phyloP scores from a whole-genome alignment of 2,329 filamentous ascomycete genomes.

The Ceratocystiopsis minuta region DNA sequence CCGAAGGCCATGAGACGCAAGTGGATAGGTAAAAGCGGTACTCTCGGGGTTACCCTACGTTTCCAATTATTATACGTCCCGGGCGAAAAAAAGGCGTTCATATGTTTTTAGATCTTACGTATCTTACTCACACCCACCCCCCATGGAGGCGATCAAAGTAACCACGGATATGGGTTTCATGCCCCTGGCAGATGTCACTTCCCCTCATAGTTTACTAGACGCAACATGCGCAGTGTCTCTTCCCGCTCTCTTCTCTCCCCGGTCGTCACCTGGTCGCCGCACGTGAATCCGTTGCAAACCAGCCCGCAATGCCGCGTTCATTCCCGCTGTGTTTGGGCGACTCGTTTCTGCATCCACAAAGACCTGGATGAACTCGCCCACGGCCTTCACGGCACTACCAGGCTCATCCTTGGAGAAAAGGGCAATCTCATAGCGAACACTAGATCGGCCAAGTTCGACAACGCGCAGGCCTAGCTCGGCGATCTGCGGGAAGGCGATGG shows the following conservation, averaged over 20 bases:
- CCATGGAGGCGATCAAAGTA: no score
- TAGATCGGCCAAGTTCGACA: constrained; percentile 67
- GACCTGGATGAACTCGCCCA: constrained; percentile 74
- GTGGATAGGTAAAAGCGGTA: no score
- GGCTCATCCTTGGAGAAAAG: constrained; percentile 63
- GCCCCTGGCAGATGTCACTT: no score
- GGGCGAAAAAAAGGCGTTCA: no score
- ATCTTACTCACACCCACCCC: no score
- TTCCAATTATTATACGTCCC: no score
- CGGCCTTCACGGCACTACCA: constrained; percentile 47
- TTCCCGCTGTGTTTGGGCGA: constrained; percentile 46
- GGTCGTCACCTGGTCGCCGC: constrained; percentile 3
- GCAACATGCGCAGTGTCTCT: no score
- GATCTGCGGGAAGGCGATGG: constrained; percentile 63
- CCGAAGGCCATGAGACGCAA: no score
- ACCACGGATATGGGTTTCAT: no score
- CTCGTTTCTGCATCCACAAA: constrained; percentile 63
- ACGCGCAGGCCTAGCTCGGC: constrained; percentile 70
- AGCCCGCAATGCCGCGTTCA: constrained; percentile 38
- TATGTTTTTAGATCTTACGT: no score
- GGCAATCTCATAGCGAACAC: constrained; percentile 77
- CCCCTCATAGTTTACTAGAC: no score
- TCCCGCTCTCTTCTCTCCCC: not conserved
- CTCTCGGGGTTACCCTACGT: no score
- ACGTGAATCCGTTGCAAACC: constrained; percentile 40